Percentiles rank a stretch among this genome's conserved stretches.
Evolutionary conservation across 176 grass and related monocot species (phyloP).

Genomic region (Eragrostis nindensis): DNA sequence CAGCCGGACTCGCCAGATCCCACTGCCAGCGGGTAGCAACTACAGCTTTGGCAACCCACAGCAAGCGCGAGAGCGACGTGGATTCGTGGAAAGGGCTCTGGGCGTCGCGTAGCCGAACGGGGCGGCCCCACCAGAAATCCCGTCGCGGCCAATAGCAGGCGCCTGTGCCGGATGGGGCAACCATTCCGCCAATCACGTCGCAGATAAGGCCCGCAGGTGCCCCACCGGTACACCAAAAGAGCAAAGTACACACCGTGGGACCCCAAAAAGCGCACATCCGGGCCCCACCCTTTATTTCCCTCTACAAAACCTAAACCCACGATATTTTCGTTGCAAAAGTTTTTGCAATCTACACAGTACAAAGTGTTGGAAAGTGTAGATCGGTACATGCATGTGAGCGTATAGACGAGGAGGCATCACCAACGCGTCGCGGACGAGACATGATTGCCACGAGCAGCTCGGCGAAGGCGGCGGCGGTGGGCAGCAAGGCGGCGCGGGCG

Average conservation of each 20-base stretch:
- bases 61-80: slow-evolving; percentile 16
- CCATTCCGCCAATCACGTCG: slow-evolving; percentile 40
- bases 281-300: not conserved
- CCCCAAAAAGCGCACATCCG: not conserved
- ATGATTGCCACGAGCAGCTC: slow-evolving; percentile 51
- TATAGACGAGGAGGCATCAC: not conserved
- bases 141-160: slow-evolving; percentile 44
- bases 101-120: slow-evolving; percentile 1
- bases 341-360: not conserved
- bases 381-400: not conserved
- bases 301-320: slow-evolving; percentile 28
- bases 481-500: slow-evolving; percentile 70
- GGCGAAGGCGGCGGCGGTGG: slow-evolving; percentile 47
- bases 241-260: slow-evolving; percentile 26
- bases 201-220: slow-evolving; percentile 48
- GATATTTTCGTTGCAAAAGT: slow-evolving; percentile 43
- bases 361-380: not conserved
- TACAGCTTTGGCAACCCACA: not conserved
- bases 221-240: slow-evolving; percentile 42
- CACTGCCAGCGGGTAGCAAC: slow-evolving; percentile 5
- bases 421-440: not conserved
- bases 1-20: not conserved
- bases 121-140: slow-evolving; percentile 54
- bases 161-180: slow-evolving; percentile 30
- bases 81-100: slow-evolving; percentile 6